A percentile compares a stretch with the other conserved stretches of the same genome.
Evolutionary conservation across 225 moss, liverwort and hornwort genomes (phyloP).

Genomic region (Sphagnum tenellum): DNA sequence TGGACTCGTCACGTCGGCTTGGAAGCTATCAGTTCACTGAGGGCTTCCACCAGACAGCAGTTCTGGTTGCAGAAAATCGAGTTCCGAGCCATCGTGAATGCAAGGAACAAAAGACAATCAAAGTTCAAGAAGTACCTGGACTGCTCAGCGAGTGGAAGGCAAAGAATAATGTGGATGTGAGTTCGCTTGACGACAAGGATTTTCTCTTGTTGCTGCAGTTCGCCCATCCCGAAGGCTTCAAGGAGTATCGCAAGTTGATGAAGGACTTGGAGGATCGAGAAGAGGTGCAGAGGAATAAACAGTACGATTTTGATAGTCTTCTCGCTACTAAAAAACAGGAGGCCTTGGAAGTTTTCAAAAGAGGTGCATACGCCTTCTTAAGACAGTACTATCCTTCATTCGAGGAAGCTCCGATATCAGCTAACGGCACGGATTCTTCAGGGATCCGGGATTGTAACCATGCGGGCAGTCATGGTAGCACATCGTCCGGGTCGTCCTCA

Average conservation of each 20-base stretch:
- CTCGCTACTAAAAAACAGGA: slow-evolving; percentile 4
- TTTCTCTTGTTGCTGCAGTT: slow-evolving; percentile 6
- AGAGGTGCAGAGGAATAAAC: neutral
- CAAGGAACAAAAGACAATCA: neutral
- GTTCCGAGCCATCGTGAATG: neutral
- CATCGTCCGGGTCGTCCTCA: too few relatives aligned
- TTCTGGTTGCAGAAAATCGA: slow-evolving; percentile 11
- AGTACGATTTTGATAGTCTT: neutral
- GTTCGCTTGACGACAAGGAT: slow-evolving; percentile 2
- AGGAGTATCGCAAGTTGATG: neutral
- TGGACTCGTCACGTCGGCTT: too few relatives aligned
- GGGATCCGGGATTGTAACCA: too few relatives aligned
- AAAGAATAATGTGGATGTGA: slow-evolving; percentile 9
- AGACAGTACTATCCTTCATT: slow-evolving; percentile 5
- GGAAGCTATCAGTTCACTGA: slow-evolving; percentile 12
- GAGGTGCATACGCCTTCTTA: slow-evolving; percentile 1
- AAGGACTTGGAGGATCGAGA: neutral
- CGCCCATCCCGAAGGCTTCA: slow-evolving; percentile 4
- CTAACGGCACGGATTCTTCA: neutral
- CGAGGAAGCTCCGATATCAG: slow-evolving; percentile 9
- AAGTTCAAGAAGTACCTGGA: neutral
- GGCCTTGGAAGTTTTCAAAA: neutral
- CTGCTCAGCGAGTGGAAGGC: slow-evolving; percentile 3
- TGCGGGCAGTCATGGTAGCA: too few relatives aligned
- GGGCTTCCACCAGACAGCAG: slow-evolving; percentile 12